Evolutionary conservation across 345 rosid genomes (phyloP).

Genomic region (Gossypioides kirkii): DNA sequence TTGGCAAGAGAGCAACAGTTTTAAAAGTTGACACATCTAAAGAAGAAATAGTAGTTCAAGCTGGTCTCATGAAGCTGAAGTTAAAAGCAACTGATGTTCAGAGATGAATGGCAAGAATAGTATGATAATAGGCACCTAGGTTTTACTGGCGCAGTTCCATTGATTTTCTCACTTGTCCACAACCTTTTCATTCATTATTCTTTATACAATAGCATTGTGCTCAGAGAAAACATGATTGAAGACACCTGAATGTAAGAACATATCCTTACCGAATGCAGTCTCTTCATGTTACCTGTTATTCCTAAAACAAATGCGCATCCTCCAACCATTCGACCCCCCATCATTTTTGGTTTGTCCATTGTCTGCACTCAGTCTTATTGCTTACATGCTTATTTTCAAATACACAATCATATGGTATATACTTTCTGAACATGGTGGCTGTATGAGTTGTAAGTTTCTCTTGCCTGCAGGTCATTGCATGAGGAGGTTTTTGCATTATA

Average conservation of each 20-base stretch:
- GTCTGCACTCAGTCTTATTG: neutral
- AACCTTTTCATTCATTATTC: neutral
- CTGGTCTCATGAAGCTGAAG: slow-evolving; percentile 77
- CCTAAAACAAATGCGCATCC: neutral
- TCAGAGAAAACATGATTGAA: neutral
- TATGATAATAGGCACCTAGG: neutral
- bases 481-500: neutral
- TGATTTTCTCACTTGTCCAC: neutral
- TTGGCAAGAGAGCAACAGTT: slow-evolving; percentile 64
- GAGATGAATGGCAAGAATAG: slow-evolving; percentile 26
- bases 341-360: neutral
- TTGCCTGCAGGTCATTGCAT: neutral
- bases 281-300: neutral
- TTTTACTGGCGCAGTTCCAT: neutral
- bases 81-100: slow-evolving; percentile 48
- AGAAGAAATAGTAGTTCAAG: slow-evolving; percentile 75
- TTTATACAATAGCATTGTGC: neutral
- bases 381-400: neutral
- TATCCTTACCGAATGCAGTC: neutral
- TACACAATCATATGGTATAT: too few species aligned
- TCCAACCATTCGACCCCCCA: neutral
- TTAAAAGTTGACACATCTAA: slow-evolving; percentile 58
- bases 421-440: neutral
- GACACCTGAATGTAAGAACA: slow-evolving; percentile 2
- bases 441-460: neutral